These are phyloP conservation scores for Hemisphaericaspora xylofermentans DNA, from an alignment of 1,139 yeast genomes.

Conservation along the genomic window DNA sequence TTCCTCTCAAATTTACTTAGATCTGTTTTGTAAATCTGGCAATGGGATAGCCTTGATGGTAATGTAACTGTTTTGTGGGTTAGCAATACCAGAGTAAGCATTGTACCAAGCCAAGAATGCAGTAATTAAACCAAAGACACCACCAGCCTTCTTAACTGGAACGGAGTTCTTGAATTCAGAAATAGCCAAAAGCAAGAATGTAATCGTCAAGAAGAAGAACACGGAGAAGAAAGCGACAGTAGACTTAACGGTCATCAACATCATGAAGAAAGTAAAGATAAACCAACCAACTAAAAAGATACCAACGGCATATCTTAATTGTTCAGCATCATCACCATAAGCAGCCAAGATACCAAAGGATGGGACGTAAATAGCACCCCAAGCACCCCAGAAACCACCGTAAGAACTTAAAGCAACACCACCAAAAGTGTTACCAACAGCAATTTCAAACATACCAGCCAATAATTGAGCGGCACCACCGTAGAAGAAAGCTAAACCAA, in stretches of 20 bases:
- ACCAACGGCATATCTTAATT: constrained; percentile 57
- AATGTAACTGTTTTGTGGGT: constrained; percentile 65
- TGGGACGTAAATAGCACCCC: constrained; percentile 33
- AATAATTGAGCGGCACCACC: constrained; percentile 49
- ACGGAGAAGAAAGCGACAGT: constrained; percentile 73
- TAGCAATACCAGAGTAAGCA: constrained; percentile 89
- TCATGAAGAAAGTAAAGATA: constrained; percentile 69
- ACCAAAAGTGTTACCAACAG: constrained; percentile 40
- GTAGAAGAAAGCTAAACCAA: constrained; percentile 46
- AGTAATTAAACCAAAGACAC: constrained; percentile 76
- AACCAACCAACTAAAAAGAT: constrained; percentile 78
- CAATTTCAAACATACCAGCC: constrained; percentile 55
- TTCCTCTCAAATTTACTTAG: neutral
- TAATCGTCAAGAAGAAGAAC: constrained; percentile 61
- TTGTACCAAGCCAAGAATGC: constrained; percentile 86
- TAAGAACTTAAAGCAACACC: constrained; percentile 42
- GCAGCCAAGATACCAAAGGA: constrained; percentile 58
- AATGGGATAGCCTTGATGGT: constrained; percentile 51
- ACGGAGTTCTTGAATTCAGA: constrained; percentile 42
- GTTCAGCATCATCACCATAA: constrained; percentile 38
- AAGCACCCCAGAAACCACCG: constrained; percentile 46
- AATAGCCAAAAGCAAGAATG: constrained; percentile 67
- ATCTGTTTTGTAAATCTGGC: constrained; percentile 37
- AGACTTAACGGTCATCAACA: constrained; percentile 70
- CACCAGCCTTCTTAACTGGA: constrained; percentile 62